Evolutionary conservation across 2,329 filamentous ascomycete species (phyloP).

Genomic region (Alternaria dauci): DNA sequence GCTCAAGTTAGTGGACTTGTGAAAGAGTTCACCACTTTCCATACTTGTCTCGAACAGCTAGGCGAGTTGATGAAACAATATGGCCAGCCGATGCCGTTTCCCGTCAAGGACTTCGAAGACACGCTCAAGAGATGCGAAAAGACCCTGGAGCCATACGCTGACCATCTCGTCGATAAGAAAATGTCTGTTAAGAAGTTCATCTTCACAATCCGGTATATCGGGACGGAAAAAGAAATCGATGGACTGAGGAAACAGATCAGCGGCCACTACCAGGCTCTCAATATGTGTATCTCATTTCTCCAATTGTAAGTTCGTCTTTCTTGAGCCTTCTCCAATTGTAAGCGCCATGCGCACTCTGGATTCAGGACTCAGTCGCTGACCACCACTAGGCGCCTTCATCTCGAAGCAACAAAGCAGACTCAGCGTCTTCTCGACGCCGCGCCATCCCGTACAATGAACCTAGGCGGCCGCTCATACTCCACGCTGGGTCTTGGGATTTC

Average conservation of each 20-base stretch:
- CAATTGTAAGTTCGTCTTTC: constrained; percentile 45
- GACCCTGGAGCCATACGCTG: constrained; percentile 39
- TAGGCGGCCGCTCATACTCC: constrained; percentile 38
- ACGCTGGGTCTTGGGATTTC: constrained; percentile 30
- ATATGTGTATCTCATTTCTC: constrained; percentile 44
- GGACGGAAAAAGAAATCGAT: constrained; percentile 46
- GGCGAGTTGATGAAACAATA: constrained; percentile 45
- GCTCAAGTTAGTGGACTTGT: constrained; percentile 44
- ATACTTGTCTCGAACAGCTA: constrained; percentile 38
- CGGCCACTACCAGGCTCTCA: constrained; percentile 42
- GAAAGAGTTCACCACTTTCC: constrained; percentile 42
- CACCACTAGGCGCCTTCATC: constrained; percentile 33
- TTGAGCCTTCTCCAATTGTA: constrained; percentile 45
- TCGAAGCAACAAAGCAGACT: constrained; percentile 38
- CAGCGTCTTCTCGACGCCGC: constrained; percentile 32
- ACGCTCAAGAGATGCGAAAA: constrained; percentile 43
- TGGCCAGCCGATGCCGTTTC: constrained; percentile 43
- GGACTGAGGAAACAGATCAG: constrained; percentile 39
- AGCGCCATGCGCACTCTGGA: not conserved
- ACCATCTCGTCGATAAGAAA: constrained; percentile 42
- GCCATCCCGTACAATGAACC: constrained; percentile 36
- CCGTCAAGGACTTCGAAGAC: constrained; percentile 40
- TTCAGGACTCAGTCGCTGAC: constrained; percentile 14
- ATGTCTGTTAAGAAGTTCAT: constrained; percentile 43
- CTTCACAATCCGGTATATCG: constrained; percentile 45